These are phyloP conservation scores for Tubosaeta sp. DNA, from an alignment of 768 basidiomycete genomes.

Conservation along the genomic window DNA sequence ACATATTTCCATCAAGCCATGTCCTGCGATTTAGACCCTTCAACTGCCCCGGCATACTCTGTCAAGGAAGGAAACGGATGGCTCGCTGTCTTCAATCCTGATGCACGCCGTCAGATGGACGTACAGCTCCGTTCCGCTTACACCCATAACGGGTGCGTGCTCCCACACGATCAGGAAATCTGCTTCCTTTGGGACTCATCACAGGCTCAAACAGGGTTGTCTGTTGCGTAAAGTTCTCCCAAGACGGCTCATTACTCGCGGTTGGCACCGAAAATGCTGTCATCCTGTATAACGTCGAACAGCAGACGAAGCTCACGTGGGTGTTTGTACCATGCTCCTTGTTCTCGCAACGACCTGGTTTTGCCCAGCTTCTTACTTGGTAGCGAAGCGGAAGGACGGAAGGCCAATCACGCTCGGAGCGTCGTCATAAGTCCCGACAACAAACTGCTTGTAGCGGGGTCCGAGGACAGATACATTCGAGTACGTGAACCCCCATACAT, in stretches of 20 bases:
- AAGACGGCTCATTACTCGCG: constrained; percentile 29
- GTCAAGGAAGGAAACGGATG: constrained; percentile 49
- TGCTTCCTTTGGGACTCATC: constrained; percentile 9
- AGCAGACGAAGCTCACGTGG: constrained; percentile 27
- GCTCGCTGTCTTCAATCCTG: constrained; percentile 51
- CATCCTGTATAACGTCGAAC: constrained; percentile 25
- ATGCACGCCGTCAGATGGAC: constrained; percentile 45
- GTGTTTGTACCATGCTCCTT: background rate
- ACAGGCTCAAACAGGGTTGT: constrained; percentile 20
- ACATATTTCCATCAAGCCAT: constrained; percentile 11
- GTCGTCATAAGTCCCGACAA: constrained; percentile 31
- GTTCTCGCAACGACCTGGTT: background rate
- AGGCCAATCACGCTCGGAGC: constrained; percentile 30
- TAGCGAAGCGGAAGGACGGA: constrained; percentile 16
- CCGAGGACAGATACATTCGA: constrained; percentile 33
- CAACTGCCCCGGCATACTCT: constrained; percentile 25
- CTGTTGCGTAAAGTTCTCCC: constrained; percentile 31
- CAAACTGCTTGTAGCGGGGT: constrained; percentile 30
- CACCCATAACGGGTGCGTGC: constrained; percentile 73
- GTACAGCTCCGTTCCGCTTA: constrained; percentile 64
- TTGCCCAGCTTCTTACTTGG: constrained; percentile 24
- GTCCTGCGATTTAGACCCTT: constrained; percentile 25
- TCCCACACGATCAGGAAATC: background rate
- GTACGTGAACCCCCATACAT: constrained; percentile 15
- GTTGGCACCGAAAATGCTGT: constrained; percentile 31